Evolutionary conservation across 139 green algal genomes (phyloP).

Genomic region (Microglena sp.): DNA sequence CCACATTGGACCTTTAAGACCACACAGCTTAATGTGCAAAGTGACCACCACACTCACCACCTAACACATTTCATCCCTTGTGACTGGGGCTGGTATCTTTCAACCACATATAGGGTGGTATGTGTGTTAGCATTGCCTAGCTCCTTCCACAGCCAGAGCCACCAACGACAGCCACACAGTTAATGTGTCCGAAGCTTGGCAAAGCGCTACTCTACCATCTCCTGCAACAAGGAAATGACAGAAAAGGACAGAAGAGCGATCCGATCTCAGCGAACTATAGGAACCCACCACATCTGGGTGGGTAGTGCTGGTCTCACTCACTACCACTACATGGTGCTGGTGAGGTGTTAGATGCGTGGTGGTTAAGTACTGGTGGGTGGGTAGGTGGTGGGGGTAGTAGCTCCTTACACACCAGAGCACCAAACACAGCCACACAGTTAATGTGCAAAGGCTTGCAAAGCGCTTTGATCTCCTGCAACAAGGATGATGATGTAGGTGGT

Average conservation of each 20-base stretch:
- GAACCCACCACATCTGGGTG: too few relatives aligned
- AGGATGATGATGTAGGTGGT: not conserved
- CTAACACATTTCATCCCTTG: too few relatives aligned
- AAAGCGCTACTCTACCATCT: conserved; percentile 52
- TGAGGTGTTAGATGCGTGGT: too few relatives aligned
- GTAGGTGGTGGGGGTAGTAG: not conserved
- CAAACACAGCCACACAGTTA: conserved; percentile 71
- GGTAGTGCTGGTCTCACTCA: too few relatives aligned
- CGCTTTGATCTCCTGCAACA: conserved; percentile 54
- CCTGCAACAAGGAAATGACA: not conserved
- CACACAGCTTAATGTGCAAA: too few relatives aligned
- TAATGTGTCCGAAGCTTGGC: conserved; percentile 52
- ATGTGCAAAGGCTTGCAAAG: conserved; percentile 65
- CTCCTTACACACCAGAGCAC: conserved; percentile 26
- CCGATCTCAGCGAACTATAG: not conserved
- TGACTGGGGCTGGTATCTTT: too few relatives aligned
- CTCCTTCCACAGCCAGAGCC: too few relatives aligned
- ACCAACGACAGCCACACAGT: conserved; percentile 77
- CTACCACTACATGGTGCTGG: too few relatives aligned
- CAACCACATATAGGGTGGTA: too few relatives aligned
- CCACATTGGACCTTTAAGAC: too few relatives aligned
- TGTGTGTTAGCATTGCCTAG: too few relatives aligned
- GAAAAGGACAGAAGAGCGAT: not conserved
- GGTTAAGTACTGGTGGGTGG: not conserved
- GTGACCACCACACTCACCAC: too few relatives aligned